Evolutionary conservation across 208 protist species (phyloP).

Genomic region (Trypanosoma cruzi): DNA sequence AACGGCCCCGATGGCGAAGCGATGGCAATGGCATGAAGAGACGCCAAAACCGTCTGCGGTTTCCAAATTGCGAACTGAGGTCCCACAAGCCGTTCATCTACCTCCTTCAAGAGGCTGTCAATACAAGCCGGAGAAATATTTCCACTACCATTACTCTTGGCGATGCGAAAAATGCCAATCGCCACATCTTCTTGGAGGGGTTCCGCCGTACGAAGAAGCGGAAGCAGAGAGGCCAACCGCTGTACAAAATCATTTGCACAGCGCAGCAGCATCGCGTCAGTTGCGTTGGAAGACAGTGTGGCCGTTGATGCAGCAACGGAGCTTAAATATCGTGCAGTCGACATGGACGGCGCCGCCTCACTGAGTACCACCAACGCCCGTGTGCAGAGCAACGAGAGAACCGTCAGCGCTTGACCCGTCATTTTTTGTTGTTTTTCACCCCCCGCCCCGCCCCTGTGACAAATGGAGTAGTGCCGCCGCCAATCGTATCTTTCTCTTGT

Average conservation of each 20-base stretch:
- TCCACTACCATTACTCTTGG: constrained; percentile 18
- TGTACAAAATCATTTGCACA: constrained; percentile 20
- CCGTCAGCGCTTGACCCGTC: neutral
- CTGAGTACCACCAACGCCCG: neutral
- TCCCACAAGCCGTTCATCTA: constrained; percentile 40
- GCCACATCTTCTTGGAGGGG: constrained; percentile 34
- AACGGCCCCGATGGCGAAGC: constrained; percentile 26
- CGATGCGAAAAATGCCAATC: constrained; percentile 37
- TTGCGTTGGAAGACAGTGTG: constrained; percentile 12
- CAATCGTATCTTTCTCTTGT: neutral
- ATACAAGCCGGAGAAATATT: constrained; percentile 33
- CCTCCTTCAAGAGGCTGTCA: constrained; percentile 27
- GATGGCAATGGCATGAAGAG: constrained; percentile 55
- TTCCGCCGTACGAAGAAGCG: constrained; percentile 24
- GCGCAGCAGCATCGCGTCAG: constrained; percentile 4
- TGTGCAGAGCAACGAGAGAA: neutral
- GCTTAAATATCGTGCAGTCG: constrained; percentile 21
- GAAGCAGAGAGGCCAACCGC: constrained; percentile 25
- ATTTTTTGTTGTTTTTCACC: neutral
- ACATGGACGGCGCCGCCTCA: constrained; percentile 1
- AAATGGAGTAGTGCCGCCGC: neutral
- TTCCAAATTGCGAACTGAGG: constrained; percentile 46
- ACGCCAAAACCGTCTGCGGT: constrained; percentile 43
- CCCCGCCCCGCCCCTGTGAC: neutral
- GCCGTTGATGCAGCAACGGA: constrained; percentile 23